Evolutionary conservation across 768 basidiomycete genomes (phyloP).

Genomic region (Tulasnella sp.): DNA sequence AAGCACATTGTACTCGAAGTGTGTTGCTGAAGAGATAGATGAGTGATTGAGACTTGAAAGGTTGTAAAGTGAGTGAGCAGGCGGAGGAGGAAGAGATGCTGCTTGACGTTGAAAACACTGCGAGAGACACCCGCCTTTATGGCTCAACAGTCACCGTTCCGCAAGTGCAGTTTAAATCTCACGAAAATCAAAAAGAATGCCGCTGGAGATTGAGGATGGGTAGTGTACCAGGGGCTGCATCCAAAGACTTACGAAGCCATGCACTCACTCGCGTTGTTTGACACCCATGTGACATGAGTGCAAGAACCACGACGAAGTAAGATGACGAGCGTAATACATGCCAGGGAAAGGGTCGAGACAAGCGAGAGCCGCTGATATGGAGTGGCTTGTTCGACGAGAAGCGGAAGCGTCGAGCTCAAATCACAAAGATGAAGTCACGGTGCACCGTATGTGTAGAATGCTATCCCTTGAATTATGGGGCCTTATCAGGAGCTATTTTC

Average conservation of each 20-base stretch:
- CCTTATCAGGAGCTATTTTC: constrained; percentile 8
- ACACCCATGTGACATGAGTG: constrained; percentile 11
- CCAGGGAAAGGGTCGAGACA: constrained; percentile 12
- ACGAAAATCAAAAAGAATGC: constrained; percentile 14
- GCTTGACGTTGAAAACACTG: constrained; percentile 3
- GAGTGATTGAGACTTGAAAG: not conserved
- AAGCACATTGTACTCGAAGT: constrained; percentile 9
- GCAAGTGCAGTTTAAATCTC: constrained; percentile 3
- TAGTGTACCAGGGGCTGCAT: constrained; percentile 2
- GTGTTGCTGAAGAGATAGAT: not conserved
- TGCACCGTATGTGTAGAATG: constrained; percentile 3
- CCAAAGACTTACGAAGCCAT: constrained; percentile 1
- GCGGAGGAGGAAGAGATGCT: constrained; percentile 7
- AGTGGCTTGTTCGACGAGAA: constrained; percentile 12
- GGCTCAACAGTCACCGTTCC: constrained; percentile 6
- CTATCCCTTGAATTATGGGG: constrained; percentile 3
- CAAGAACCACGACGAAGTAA: not conserved
- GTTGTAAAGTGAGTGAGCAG: not conserved
- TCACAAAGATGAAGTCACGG: constrained; percentile 2
- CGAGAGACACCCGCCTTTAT: not conserved
- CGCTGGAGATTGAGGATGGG: constrained; percentile 9
- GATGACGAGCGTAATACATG: constrained; percentile 10
- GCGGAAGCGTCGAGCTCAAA: constrained; percentile 15
- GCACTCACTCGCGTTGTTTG: constrained; percentile 11
- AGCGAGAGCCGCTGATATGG: constrained; percentile 6